Percentiles rank a stretch among this genome's conserved stretches.
Conservation (phyloP, 257 asterid genomes). For the Avicennia marina region DNA sequence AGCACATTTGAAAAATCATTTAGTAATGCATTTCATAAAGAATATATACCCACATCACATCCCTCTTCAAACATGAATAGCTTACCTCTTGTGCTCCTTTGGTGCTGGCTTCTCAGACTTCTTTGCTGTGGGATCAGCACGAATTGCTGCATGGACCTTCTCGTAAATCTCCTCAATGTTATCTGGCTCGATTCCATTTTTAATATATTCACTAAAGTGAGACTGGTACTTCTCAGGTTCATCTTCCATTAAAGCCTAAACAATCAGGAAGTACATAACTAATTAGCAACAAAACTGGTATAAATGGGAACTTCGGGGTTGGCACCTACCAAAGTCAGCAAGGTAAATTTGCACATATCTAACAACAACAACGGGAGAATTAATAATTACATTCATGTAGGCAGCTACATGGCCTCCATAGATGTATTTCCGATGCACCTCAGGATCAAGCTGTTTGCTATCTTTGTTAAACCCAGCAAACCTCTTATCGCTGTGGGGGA, state of each 20-base stretch:
- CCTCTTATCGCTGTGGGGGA: constrained; percentile 87
- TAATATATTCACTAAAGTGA: constrained; percentile 53
- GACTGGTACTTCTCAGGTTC: constrained; percentile 77
- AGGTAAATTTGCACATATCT: too few species aligned
- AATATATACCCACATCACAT: too few species aligned
- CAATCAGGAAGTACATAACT: too few species aligned
- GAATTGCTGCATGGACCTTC: constrained; percentile 77
- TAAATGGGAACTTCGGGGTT: too few species aligned
- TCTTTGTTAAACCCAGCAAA: constrained; percentile 77
- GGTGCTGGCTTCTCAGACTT: constrained; percentile 54
- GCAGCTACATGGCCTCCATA: constrained; percentile 35
- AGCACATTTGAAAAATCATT: too few species aligned
- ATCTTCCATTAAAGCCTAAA: too few species aligned
- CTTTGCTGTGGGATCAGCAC: constrained; percentile 56
- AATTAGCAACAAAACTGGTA: too few species aligned
- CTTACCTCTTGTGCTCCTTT: constrained; percentile 65
- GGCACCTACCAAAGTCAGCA: constrained; percentile 57
- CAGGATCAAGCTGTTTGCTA: constrained; percentile 42
- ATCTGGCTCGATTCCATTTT: constrained; percentile 58
- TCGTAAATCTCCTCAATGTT: constrained; percentile 65
- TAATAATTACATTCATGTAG: constrained; percentile 41
- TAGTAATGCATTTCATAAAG: not conserved
- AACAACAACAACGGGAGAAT: not conserved
- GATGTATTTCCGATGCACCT: constrained; percentile 31
- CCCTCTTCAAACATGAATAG: too few species aligned